These are phyloP conservation scores for Gossypium rotundifolium DNA, from an alignment of 345 rosid species.

Conservation along the genomic window DNA sequence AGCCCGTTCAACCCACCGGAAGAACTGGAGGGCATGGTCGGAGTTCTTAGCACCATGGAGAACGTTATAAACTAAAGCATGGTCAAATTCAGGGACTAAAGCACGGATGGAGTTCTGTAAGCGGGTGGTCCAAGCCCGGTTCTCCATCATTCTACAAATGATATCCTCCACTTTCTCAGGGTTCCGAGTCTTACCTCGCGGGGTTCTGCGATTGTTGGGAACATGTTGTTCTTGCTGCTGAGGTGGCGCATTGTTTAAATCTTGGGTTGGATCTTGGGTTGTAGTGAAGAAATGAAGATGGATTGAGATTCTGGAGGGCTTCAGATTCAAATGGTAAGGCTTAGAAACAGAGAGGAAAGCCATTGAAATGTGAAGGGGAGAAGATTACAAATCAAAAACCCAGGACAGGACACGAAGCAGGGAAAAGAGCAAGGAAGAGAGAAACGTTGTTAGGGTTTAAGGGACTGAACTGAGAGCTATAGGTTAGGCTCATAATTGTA, in stretches of 20 bases:
- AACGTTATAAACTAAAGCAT: slow-evolving; percentile 70
- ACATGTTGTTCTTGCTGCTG: slow-evolving; percentile 9
- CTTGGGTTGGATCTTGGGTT: slow-evolving; percentile 17
- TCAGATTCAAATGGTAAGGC: slow-evolving; percentile 23
- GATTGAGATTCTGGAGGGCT: slow-evolving; percentile 29
- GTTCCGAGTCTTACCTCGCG: slow-evolving; percentile 36
- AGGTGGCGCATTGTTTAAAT: background rate
- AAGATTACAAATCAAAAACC: background rate
- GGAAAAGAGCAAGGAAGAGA: background rate
- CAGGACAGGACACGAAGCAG: background rate
- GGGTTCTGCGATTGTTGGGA: slow-evolving; percentile 24
- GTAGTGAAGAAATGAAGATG: slow-evolving; percentile 39
- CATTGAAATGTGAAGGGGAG: slow-evolving; percentile 26
- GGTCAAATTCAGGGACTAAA: slow-evolving; percentile 71
- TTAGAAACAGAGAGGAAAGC: slow-evolving; percentile 40
- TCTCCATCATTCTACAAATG: slow-evolving; percentile 85
- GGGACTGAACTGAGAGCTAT: background rate
- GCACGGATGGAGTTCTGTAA: slow-evolving; percentile 82
- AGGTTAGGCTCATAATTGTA: background rate
- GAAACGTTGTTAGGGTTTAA: slow-evolving; percentile 8
- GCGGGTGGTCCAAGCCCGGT: slow-evolving; percentile 82
- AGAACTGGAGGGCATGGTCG: slow-evolving; percentile 92
- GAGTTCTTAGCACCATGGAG: slow-evolving; percentile 59
- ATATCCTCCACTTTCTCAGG: slow-evolving; percentile 67
- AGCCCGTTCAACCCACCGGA: slow-evolving; percentile 87